phyloP scores from a whole-genome alignment of 805 yeast genomes.

The Wickerhamomyces tratensis region DNA sequence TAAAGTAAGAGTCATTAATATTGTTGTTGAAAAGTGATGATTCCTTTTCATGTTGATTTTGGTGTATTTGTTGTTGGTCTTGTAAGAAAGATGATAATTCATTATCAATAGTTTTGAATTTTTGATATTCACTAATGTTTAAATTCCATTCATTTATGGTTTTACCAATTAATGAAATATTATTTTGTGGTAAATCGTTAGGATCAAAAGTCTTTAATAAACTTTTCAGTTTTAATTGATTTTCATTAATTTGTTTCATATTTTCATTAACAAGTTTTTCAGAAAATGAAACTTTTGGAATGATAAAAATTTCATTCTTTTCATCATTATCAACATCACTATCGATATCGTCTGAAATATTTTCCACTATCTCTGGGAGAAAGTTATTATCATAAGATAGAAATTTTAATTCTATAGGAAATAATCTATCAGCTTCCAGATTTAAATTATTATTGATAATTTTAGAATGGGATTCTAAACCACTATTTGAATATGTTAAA shows the following conservation, averaged over 20 bases:
- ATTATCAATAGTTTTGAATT: conserved; percentile 16
- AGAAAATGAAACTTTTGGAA: too few relatives aligned
- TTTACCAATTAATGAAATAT: conserved; percentile 29
- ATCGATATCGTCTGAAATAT: too few relatives aligned
- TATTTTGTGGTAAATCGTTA: conserved; percentile 7
- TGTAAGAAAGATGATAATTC: neutral
- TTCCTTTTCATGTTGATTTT: neutral
- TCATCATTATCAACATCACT: too few relatives aligned
- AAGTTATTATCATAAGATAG: neutral
- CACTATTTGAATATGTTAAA: conserved; percentile 31
- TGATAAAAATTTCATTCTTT: too few relatives aligned
- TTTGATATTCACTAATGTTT: conserved; percentile 39
- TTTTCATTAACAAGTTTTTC: too few relatives aligned
- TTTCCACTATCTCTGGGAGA: too few relatives aligned
- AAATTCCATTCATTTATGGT: conserved; percentile 42
- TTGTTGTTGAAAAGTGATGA: neutral
- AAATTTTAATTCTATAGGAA: neutral
- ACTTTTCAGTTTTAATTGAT: too few relatives aligned
- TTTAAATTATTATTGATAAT: conserved; percentile 10
- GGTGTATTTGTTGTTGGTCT: too few relatives aligned
- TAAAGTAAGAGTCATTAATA: too few relatives aligned
- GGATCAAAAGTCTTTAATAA: neutral
- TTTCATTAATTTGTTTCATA: neutral
- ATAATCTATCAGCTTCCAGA: neutral
- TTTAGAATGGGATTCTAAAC: conserved; percentile 23